These are phyloP conservation scores for Hymenoscyphus occultus DNA, from an alignment of 2,329 filamentous ascomycete species.

Conservation along the genomic window DNA sequence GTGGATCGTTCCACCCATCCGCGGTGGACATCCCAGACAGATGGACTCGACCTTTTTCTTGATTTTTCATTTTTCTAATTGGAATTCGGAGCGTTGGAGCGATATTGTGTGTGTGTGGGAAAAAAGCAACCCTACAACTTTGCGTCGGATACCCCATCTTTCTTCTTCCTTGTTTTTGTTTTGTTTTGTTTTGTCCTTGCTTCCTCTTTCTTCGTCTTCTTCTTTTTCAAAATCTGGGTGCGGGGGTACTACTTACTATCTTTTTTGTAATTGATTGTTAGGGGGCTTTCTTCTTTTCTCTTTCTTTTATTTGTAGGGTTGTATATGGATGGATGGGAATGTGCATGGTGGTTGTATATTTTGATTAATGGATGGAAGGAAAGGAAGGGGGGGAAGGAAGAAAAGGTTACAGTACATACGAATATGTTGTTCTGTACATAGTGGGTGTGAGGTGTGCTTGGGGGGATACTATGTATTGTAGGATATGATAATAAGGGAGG, in stretches of 20 bases:
- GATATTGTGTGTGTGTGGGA: not conserved
- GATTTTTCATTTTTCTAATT: not conserved
- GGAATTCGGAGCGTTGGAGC: not conserved
- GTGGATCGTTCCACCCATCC: not conserved
- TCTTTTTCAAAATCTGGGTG: not conserved
- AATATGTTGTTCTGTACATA: not conserved
- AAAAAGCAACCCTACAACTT: not conserved
- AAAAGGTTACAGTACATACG: not conserved
- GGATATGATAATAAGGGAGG: not conserved
- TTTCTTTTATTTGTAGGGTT: not conserved
- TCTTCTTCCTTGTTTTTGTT: constrained; percentile 11
- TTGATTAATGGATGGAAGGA: not conserved
- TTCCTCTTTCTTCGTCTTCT: not conserved
- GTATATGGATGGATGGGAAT: constrained; percentile 1
- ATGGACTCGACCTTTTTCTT: not conserved
- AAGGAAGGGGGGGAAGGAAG: not conserved
- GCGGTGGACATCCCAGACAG: not conserved
- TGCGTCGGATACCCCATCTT: constrained; percentile 4
- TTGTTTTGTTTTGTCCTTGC: not conserved
- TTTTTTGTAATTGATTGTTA: not conserved
- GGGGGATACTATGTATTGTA: not conserved
- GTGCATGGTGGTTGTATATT: not conserved
- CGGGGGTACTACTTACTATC: not conserved
- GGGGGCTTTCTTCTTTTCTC: too few relatives aligned
- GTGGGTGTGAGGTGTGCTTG: not conserved